A percentile compares a stretch with the other conserved stretches of the same genome.
Evolutionary conservation across 768 basidiomycete species (phyloP).

Genomic region (Amanita subjunquillea): DNA sequence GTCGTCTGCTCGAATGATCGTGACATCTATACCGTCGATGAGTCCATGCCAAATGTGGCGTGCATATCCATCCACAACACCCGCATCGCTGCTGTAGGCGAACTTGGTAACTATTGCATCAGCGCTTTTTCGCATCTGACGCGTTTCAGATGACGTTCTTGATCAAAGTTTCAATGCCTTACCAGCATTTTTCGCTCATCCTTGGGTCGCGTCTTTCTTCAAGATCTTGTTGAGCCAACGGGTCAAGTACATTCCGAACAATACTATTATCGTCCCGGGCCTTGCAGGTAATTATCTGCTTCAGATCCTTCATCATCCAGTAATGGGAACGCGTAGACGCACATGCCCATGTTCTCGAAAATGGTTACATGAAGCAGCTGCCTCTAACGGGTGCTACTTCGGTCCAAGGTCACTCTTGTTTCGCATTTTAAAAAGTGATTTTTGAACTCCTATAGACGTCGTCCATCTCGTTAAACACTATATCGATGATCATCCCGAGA

Average conservation of each 20-base stretch:
- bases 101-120: conserved; percentile 29
- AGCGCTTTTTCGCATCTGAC: not conserved
- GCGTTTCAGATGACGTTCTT: not conserved
- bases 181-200: not conserved
- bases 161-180: not conserved
- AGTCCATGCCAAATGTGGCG: conserved; percentile 36
- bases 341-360: conserved; percentile 69
- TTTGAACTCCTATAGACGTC: conserved; percentile 35
- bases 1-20: conserved; percentile 42
- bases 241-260: conserved; percentile 1
- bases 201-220: not conserved
- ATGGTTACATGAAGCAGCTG: conserved; percentile 63
- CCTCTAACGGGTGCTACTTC: conserved; percentile 50
- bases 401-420: conserved; percentile 35
- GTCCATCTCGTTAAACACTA: conserved; percentile 49
- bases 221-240: not conserved
- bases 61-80: conserved; percentile 48
- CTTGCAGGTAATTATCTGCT: conserved; percentile 43
- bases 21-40: conserved; percentile 66
- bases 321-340: conserved; percentile 38
- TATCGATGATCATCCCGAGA: conserved; percentile 45
- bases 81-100: conserved; percentile 37
- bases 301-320: not conserved
- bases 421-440: not conserved
- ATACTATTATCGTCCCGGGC: conserved; percentile 57